A percentile compares a stretch with the other conserved stretches of the same genome.
Conservation (phyloP, 2,329 filamentous ascomycete species). For the Exophiala spinifera region DNA sequence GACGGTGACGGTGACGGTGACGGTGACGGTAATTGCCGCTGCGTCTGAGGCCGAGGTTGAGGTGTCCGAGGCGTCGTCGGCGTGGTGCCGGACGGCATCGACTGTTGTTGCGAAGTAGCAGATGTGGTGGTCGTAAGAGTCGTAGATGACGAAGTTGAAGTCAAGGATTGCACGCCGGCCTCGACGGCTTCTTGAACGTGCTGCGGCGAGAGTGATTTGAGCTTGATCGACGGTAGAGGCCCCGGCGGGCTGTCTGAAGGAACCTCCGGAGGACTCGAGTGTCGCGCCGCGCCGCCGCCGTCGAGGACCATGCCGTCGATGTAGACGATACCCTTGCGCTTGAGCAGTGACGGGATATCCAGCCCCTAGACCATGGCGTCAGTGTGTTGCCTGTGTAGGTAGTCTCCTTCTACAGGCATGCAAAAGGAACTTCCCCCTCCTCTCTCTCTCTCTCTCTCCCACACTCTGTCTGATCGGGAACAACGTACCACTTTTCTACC, state of each 20-base stretch:
- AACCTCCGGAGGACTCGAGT: too few relatives aligned
- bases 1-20: too few relatives aligned
- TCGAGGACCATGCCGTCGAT: conserved; percentile 68
- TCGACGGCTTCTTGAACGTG: conserved; percentile 12
- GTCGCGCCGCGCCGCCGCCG: background rate
- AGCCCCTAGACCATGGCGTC: conserved; percentile 26
- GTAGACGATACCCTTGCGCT: conserved; percentile 63
- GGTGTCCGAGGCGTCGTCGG: conserved; percentile 4
- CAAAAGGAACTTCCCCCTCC: too few relatives aligned
- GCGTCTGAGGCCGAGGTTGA: background rate
- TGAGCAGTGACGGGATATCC: conserved; percentile 39
- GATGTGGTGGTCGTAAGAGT: conserved; percentile 6
- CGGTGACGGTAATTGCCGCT: too few relatives aligned
- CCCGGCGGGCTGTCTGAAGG: too few relatives aligned
- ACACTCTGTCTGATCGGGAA: background rate
- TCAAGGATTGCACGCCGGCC: conserved; percentile 2
- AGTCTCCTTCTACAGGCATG: too few relatives aligned
- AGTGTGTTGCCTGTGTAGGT: too few relatives aligned
- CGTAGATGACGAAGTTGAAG: conserved; percentile 3
- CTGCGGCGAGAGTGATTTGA: conserved; percentile 19
- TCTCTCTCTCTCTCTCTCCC: too few relatives aligned
- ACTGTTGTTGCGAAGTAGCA: background rate
- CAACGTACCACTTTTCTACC: conserved; percentile 60
- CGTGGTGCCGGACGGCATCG: background rate
- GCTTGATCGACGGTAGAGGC: conserved; percentile 6